Evolutionary conservation across 2,329 filamentous ascomycete genomes (phyloP).

Genomic region (Arthrobotrys sphaeroides): DNA sequence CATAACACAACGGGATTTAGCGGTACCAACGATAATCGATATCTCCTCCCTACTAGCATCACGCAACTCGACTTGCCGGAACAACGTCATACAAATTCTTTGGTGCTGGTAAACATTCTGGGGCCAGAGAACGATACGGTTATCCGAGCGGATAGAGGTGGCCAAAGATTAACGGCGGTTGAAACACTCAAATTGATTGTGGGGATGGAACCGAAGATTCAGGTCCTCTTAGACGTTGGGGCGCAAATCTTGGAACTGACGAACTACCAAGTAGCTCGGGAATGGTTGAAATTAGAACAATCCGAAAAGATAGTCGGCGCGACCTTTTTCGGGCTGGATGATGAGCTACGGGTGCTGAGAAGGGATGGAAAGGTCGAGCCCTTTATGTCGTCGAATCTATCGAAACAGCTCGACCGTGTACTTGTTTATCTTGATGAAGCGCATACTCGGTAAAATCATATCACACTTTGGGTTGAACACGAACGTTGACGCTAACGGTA

Average conservation of each 20-base stretch:
- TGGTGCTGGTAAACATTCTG: conserved; percentile 66
- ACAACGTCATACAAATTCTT: conserved; percentile 73
- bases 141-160: conserved; percentile 57
- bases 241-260: conserved; percentile 73
- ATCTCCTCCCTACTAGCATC: conserved; percentile 69
- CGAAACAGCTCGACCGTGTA: conserved; percentile 68
- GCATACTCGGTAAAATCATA: conserved; percentile 73
- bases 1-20: conserved; percentile 72
- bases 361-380: conserved; percentile 62
- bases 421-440: conserved; percentile 76
- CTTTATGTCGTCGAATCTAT: conserved; percentile 70
- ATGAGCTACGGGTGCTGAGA: conserved; percentile 68
- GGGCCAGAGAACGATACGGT: conserved; percentile 24
- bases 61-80: conserved; percentile 67
- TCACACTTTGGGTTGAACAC: conserved; percentile 69
- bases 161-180: conserved; percentile 56
- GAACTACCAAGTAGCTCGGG: conserved; percentile 67
- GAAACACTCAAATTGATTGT: conserved; percentile 64
- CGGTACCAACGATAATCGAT: conserved; percentile 72
- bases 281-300: conserved; percentile 64
- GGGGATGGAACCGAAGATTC: conserved; percentile 61
- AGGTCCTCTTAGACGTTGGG: conserved; percentile 76
- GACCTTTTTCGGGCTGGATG: conserved; percentile 69
- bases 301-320: conserved; percentile 59
- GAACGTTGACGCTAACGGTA: too few species aligned